Base-by-base conservation (phyloP, 352 stramenopile species). In the Aphanomyces astaci region DNA sequence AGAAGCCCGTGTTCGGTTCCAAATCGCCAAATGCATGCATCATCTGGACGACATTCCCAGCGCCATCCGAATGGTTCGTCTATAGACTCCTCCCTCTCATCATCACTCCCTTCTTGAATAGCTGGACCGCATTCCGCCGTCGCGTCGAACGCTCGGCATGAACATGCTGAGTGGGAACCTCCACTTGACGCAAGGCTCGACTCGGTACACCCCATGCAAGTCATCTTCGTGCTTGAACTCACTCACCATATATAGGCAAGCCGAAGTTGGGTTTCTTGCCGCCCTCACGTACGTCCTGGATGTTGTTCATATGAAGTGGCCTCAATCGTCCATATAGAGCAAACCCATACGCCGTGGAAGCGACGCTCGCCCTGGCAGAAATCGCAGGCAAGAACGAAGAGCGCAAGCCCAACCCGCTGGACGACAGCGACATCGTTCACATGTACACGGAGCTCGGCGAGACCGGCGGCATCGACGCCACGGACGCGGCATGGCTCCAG, bases 271-370 rank as follows among this genome's bases (percentile, higher is more conserved):
- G 52, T 94, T 88, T 62, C 70, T 63, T 17, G 45, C 54, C 53
- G 86, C 81, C 11, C 70, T 94, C 17, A 64, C 67, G 57, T 78
- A 19, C 22, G 64, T 59, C 7, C 39, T 66, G 3, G 13, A n/a
- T n/a, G n/a, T n/a, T n/a, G n/a, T n/a, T n/a, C n/a, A n/a, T n/a
- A n/a, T n/a, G n/a, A n/a, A n/a, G n/a, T n/a, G n/a, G n/a, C n/a
- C n/a, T n/a, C n/a, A n/a, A n/a, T n/a, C n/a, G n/a, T 46, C 51
- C 19, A 25, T 3, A 11, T 51, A 72, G 73, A 53, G 73, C 82
- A 40, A 92, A 90, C 59, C 84, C 86, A 32, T 94, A 92, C 49
- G 86, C 86, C 22, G 60, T 94, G 22, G 86, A 94, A 72, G 86
- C 86, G n/a, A 76, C 80, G n/a, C 43, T 94, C 59, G 81, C 79